These are phyloP conservation scores for Haplographium delicatum DNA, from an alignment of 495 filamentous ascomycete species.

Conservation along the genomic window DNA sequence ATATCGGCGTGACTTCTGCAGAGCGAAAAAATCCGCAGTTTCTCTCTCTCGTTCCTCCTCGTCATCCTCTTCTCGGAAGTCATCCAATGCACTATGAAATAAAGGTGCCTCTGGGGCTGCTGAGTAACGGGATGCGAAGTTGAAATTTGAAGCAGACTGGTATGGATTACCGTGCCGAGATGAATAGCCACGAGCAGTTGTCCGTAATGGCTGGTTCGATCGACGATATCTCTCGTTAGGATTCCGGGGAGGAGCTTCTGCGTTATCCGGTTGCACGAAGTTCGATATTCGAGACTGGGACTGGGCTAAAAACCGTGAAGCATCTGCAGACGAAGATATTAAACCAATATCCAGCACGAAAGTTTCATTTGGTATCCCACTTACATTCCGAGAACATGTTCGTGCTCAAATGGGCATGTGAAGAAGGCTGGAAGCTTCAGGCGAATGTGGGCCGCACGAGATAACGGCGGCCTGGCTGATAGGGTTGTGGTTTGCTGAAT, in stretches of 20 bases:
- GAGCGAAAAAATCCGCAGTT: conserved; percentile 84
- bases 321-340: conserved; percentile 55
- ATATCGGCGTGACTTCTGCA: conserved; percentile 82
- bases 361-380: conserved; percentile 30
- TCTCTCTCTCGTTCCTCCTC: conserved; percentile 88
- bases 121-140: conserved; percentile 69
- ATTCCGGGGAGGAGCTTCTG: conserved; percentile 35
- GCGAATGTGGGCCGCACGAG: not conserved
- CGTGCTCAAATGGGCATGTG: not conserved
- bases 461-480: conserved; percentile 1
- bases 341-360: not conserved
- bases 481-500: too few relatives aligned
- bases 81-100: conserved; percentile 77
- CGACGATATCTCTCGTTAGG: conserved; percentile 37
- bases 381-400: conserved; percentile 97
- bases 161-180: conserved; percentile 58
- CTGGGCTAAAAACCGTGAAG: conserved; percentile 94
- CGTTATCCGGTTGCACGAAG: conserved; percentile 57
- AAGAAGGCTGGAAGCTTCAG: conserved; percentile 2
- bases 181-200: conserved; percentile 13
- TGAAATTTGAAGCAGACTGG: conserved; percentile 61
- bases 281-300: conserved; percentile 79
- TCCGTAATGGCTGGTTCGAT: conserved; percentile 15
- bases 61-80: conserved; percentile 84
- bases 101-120: conserved; percentile 70